Evolutionary conservation across 2,329 filamentous ascomycete genomes (phyloP).

Genomic region (Ceratocystis harringtonii): DNA sequence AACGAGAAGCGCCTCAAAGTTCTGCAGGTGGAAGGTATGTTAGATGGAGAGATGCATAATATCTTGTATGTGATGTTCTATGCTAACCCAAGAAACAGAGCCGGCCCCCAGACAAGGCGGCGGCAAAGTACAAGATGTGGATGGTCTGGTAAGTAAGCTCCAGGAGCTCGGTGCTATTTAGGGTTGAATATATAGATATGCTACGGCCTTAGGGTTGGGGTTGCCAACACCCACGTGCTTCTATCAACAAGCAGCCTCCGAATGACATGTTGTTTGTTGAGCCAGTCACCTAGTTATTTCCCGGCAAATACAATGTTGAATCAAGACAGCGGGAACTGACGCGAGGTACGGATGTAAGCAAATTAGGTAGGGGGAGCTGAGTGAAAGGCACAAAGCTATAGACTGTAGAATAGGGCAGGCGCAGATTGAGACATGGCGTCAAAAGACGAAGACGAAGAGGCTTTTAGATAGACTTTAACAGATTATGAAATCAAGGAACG

Average conservation of each 20-base stretch:
- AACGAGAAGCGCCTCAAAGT: slow-evolving; percentile 67
- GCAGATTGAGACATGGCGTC: no score
- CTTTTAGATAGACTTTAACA: no score
- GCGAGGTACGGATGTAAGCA: no score
- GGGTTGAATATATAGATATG: not conserved
- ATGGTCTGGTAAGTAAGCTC: slow-evolving; percentile 81
- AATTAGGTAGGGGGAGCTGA: not conserved
- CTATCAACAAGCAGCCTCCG: not conserved
- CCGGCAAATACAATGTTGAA: no score
- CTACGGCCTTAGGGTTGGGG: not conserved
- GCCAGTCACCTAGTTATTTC: no score
- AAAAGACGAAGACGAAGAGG: no score
- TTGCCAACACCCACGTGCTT: not conserved
- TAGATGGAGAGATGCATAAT: slow-evolving; percentile 4
- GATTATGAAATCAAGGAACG: no score
- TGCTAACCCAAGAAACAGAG: slow-evolving; percentile 35
- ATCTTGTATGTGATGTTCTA: slow-evolving; percentile 10
- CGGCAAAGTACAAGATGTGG: slow-evolving; percentile 93
- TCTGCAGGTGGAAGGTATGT: slow-evolving; percentile 68
- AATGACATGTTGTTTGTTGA: not conserved
- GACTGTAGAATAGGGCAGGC: no score
- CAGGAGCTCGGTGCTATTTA: slow-evolving; percentile 92
- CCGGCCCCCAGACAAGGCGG: slow-evolving; percentile 78
- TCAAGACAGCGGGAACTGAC: no score
- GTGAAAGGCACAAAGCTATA: no score